Conservation (phyloP, 225 moss, liverwort and hornwort species). For the Polytrichum commune region DNA sequence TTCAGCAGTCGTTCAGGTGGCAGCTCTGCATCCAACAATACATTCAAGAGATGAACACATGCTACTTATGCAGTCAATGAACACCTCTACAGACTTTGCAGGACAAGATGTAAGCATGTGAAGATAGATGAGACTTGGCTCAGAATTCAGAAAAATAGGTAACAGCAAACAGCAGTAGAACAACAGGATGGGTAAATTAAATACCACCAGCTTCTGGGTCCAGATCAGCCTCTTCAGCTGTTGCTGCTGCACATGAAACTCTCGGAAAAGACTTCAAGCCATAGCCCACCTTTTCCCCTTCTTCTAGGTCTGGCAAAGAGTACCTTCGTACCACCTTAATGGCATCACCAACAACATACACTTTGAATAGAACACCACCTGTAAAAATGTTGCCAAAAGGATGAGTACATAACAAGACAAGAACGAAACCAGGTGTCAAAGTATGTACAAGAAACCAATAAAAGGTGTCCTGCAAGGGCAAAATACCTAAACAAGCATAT, state of each 20-base stretch:
- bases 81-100: not conserved
- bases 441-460: too few species aligned
- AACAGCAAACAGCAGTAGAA: not conserved
- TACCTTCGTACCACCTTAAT: constrained; percentile 55
- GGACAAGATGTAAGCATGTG: not conserved
- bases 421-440: too few species aligned
- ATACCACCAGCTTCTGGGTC: constrained; percentile 49
- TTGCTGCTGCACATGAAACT: constrained; percentile 52
- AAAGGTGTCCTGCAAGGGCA: too few species aligned
- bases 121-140: not conserved
- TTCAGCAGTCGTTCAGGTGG: constrained; percentile 43
- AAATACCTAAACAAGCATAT: not conserved
- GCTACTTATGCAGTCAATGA: too few species aligned
- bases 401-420: not conserved
- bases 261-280: constrained; percentile 55
- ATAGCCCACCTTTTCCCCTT: constrained; percentile 28
- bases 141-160: not conserved
- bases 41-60: not conserved
- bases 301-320: constrained; percentile 53
- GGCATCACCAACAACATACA: constrained; percentile 46
- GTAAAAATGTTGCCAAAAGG: constrained; percentile 3
- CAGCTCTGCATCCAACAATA: constrained; percentile 32
- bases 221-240: constrained; percentile 44
- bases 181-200: not conserved
- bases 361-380: constrained; percentile 51